These are phyloP conservation scores for Fusarium lyarnte DNA, from an alignment of 2,329 filamentous ascomycete genomes.

Conservation along the genomic window DNA sequence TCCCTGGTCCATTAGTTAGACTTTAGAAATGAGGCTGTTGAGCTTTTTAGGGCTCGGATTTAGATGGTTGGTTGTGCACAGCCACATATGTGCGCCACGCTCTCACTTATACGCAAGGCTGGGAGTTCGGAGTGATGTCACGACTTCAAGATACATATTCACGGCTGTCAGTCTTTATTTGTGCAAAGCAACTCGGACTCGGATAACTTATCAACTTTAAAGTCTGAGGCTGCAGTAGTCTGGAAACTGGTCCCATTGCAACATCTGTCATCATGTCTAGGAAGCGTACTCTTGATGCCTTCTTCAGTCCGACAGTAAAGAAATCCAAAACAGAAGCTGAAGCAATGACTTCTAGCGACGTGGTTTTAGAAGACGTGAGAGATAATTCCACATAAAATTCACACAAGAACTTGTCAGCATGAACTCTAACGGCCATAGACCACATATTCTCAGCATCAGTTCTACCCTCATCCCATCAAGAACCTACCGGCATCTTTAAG, in stretches of 20 bases:
- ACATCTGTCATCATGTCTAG: constrained; percentile 33
- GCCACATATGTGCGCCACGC: constrained; percentile 40
- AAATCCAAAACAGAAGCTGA: constrained; percentile 27
- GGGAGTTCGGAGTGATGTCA: constrained; percentile 34
- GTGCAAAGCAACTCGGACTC: background rate
- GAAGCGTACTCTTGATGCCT: constrained; percentile 71
- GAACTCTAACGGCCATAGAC: constrained; percentile 30
- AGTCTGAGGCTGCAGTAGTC: too few species aligned
- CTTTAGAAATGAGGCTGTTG: constrained; percentile 41
- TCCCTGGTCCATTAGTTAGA: background rate
- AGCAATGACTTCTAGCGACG: background rate
- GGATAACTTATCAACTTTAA: too few species aligned
- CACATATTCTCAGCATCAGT: constrained; percentile 51
- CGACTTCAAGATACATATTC: constrained; percentile 23
- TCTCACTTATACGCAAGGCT: constrained; percentile 23
- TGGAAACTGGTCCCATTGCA: background rate
- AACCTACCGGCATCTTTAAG: constrained; percentile 53
- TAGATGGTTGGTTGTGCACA: constrained; percentile 12
- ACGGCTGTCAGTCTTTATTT: background rate
- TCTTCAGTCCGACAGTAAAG: constrained; percentile 60
- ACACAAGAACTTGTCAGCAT: fast-evolving
- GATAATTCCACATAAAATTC: background rate
- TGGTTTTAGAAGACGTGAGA: constrained; percentile 8
- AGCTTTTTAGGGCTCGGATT: constrained; percentile 41
- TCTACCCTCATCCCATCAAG: constrained; percentile 63